These are phyloP conservation scores for Begonia fuchsioides DNA, from an alignment of 306 rosid genomes.

Conservation along the genomic window DNA sequence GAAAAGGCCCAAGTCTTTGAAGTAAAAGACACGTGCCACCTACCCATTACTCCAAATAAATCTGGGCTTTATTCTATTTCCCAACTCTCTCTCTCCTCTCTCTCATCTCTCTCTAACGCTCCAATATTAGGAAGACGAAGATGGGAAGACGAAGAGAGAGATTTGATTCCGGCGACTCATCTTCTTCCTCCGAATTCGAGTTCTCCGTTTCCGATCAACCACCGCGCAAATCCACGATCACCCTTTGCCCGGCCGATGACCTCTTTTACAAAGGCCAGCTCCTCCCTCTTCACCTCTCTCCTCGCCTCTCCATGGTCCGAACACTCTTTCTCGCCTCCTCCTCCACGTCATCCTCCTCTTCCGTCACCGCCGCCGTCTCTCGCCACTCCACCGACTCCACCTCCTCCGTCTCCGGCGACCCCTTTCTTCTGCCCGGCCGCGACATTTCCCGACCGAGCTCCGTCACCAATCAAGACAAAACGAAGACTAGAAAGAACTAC, in stretches of 20 bases:
- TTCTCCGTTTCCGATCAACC: constrained; percentile 41
- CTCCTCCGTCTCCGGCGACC: constrained; percentile 35
- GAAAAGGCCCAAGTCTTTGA: too few species aligned
- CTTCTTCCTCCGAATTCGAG: constrained; percentile 48
- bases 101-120: too few species aligned
- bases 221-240: constrained; percentile 33
- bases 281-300: constrained; percentile 30
- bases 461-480: constrained; percentile 37
- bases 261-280: constrained; percentile 63
- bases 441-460: constrained; percentile 75
- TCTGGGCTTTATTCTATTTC: too few species aligned
- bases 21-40: too few species aligned
- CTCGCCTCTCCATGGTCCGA: constrained; percentile 36
- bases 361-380: constrained; percentile 59
- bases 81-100: too few species aligned
- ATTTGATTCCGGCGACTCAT: constrained; percentile 1
- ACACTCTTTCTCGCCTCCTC: constrained; percentile 36
- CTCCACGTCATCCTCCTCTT: constrained; percentile 44
- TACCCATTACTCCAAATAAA: too few species aligned
- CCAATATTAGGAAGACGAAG: too few species aligned
- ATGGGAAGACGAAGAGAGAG: too few species aligned
- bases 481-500: constrained; percentile 33
- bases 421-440: constrained; percentile 28
- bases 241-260: constrained; percentile 47
- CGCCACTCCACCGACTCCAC: constrained; percentile 44